phyloP scores from a whole-genome alignment of 1,139 yeast species.

The Pichia norvegensis region DNA sequence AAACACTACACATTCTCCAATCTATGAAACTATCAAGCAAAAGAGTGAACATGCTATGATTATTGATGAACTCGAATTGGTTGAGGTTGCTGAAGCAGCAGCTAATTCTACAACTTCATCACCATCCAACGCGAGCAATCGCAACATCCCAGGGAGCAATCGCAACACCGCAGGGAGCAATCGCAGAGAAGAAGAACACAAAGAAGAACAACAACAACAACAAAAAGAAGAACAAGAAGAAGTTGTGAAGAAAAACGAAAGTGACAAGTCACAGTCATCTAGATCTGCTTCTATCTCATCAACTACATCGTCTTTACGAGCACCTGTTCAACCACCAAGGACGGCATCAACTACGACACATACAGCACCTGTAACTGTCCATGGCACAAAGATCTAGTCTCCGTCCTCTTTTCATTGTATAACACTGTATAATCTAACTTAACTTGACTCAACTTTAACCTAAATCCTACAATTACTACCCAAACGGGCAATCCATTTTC shows the following conservation, averaged over 20 bases:
- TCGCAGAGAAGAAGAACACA: slow-evolving; percentile 1
- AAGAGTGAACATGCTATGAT: slow-evolving; percentile 4
- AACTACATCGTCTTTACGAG: background rate
- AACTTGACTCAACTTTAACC: no score
- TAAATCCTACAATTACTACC: no score
- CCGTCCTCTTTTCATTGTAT: background rate
- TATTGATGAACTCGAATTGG: slow-evolving; percentile 13
- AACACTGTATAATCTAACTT: no score
- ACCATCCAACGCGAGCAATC: background rate
- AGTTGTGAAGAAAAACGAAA: background rate
- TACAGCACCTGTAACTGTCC: background rate
- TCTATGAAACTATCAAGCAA: slow-evolving; percentile 11
- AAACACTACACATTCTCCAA: slow-evolving; percentile 5
- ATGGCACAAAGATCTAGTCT: background rate
- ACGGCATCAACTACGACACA: background rate
- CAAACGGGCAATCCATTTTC: no score
- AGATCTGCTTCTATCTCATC: background rate
- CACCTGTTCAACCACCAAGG: background rate
- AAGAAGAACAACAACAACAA: slow-evolving; percentile 13
- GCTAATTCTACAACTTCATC: background rate
- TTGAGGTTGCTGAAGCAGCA: slow-evolving; percentile 12
- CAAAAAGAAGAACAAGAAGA: slow-evolving; percentile 5
- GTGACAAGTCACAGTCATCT: background rate
- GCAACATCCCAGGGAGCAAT: slow-evolving; percentile 15
- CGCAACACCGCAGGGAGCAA: slow-evolving; percentile 5